Conservation (phyloP, 1,284 basidiomycete species). For the Trichosporon sp. region DNA sequence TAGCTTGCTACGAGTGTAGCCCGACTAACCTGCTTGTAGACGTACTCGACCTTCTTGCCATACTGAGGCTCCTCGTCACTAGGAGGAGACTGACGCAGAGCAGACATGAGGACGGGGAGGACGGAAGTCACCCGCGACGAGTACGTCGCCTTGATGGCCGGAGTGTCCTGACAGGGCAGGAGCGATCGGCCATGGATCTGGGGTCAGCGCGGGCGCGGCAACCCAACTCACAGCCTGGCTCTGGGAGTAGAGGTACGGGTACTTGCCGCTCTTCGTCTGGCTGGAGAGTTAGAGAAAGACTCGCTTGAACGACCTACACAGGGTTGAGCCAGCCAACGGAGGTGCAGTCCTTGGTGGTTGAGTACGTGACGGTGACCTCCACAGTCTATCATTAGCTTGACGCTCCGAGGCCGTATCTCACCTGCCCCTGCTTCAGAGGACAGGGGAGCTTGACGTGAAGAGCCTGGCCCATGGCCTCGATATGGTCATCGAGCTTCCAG, state of each 20-base stretch:
- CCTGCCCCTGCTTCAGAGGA: conserved; percentile 26
- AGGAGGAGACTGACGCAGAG: conserved; percentile 69
- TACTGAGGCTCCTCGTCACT: conserved; percentile 63
- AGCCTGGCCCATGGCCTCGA: conserved; percentile 48
- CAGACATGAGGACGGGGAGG: conserved; percentile 79
- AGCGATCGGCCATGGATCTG: conserved; percentile 74
- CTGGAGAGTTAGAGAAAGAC: conserved; percentile 46
- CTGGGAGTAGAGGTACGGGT: conserved; percentile 90
- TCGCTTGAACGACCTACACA: conserved; percentile 57
- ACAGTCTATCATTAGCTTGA: conserved; percentile 51
- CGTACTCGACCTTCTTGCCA: conserved; percentile 55
- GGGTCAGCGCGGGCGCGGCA: conserved; percentile 15
- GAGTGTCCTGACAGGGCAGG: conserved; percentile 65
- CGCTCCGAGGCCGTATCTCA: conserved; percentile 51
- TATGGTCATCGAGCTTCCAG: conserved; percentile 55
- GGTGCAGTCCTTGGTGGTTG: conserved; percentile 70
- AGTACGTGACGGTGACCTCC: conserved; percentile 63
- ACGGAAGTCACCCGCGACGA: conserved; percentile 67
- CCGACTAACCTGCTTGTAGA: conserved; percentile 56
- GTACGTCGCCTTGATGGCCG: conserved; percentile 59
- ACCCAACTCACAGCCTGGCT: conserved; percentile 63
- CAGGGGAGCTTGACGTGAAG: conserved; percentile 46
- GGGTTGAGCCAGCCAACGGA: conserved; percentile 93
- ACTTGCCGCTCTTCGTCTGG: conserved; percentile 81
- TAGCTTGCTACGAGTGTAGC: not conserved